Percentiles rank a stretch among this genome's conserved stretches.
phyloP scores from a whole-genome alignment of 202 grass and related monocot species.

The Brachypodium distachyon region DNA sequence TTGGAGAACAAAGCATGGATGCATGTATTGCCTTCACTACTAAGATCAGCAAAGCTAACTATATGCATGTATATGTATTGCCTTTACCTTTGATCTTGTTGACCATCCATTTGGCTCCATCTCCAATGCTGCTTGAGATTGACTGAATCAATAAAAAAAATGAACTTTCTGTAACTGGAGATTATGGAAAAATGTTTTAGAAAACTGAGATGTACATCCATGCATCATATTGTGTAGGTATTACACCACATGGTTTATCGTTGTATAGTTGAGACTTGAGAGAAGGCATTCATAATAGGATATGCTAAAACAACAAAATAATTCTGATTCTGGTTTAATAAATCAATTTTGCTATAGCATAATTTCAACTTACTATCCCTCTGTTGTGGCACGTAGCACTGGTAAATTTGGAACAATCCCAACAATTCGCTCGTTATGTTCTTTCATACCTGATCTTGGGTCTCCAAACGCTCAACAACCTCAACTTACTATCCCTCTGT shows the following conservation, averaged over 20 bases:
- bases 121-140: conserved; percentile 82
- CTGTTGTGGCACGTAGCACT: no score
- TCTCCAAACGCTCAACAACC: no score
- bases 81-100: conserved; percentile 85
- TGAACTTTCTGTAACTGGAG: neutral
- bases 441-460: no score
- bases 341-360: no score
- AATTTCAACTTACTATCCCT: no score
- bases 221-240: neutral
- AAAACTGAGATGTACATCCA: neutral
- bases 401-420: no score
- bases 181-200: neutral
- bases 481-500: no score
- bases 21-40: neutral
- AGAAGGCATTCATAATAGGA: neutral
- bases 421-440: no score
- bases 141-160: conserved; percentile 34
- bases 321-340: neutral
- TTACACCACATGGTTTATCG: neutral
- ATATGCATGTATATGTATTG: no score
- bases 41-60: neutral
- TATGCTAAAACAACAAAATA: neutral
- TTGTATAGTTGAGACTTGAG: no score
- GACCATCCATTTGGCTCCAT: conserved; percentile 91
- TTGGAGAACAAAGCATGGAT: neutral